Percentiles rank a stretch among this genome's conserved stretches.
phyloP scores from a whole-genome alignment of 148 eudicot species.

The Camellia japonica region DNA sequence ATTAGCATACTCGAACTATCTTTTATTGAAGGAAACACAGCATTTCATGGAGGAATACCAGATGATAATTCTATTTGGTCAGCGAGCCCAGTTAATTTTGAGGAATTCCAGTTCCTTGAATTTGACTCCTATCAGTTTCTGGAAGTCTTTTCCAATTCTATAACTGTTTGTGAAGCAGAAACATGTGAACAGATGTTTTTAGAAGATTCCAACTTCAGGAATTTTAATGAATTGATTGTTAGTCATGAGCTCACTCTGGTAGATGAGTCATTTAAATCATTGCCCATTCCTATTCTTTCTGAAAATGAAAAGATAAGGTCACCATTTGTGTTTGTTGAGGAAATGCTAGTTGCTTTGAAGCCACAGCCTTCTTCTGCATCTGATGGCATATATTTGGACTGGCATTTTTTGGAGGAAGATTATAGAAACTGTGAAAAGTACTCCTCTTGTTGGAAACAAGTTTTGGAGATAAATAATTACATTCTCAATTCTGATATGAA shows the following conservation, averaged over 20 bases:
- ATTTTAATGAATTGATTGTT: constrained; percentile 62
- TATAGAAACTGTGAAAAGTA: constrained; percentile 34
- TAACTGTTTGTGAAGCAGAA: constrained; percentile 29
- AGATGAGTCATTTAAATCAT: constrained; percentile 71
- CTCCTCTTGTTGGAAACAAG: constrained; percentile 46
- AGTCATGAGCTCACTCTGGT: constrained; percentile 57
- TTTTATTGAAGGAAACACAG: constrained; percentile 22
- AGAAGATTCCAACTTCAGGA: constrained; percentile 39
- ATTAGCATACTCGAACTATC: constrained; percentile 46
- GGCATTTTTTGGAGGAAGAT: constrained; percentile 64
- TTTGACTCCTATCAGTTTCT: constrained; percentile 30
- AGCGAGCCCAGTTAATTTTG: constrained; percentile 35
- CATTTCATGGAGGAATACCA: constrained; percentile 15
- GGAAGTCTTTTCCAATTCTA: constrained; percentile 34
- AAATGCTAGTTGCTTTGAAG: constrained; percentile 42
- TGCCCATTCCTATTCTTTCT: constrained; percentile 65
- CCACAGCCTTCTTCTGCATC: constrained; percentile 58
- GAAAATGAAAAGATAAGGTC: constrained; percentile 46
- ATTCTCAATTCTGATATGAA: constrained; percentile 20
- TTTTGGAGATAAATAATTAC: constrained; percentile 47
- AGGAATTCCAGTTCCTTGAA: constrained; percentile 60
- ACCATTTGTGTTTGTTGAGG: constrained; percentile 30
- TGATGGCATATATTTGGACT: constrained; percentile 87
- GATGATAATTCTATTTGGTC: constrained; percentile 20
- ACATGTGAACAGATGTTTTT: constrained; percentile 43